phyloP scores from a whole-genome alignment of 352 stramenopile genomes.

The Phytopythium boreale region DNA sequence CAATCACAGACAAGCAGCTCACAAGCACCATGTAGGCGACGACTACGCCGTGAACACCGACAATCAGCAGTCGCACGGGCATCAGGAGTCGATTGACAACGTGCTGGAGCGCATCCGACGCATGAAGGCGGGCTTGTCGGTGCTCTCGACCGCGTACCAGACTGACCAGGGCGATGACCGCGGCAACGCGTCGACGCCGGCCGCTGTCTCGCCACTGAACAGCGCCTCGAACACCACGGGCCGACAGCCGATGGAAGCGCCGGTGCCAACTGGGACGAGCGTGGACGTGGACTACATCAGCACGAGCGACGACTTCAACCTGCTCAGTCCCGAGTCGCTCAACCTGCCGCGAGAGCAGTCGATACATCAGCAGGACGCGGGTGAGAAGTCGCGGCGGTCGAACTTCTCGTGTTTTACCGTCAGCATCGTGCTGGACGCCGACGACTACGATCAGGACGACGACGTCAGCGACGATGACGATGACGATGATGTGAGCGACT shows the following conservation, averaged over 20 bases:
- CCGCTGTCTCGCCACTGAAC: background rate
- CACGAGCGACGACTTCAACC: conserved; percentile 47
- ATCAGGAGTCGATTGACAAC: conserved; percentile 25
- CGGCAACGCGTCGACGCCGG: background rate
- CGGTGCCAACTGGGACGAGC: background rate
- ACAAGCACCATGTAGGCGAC: background rate
- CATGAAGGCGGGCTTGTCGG: conserved; percentile 50
- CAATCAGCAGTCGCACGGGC: conserved; percentile 16
- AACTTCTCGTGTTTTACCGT: conserved; percentile 37
- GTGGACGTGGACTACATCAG: conserved; percentile 58
- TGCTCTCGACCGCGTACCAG: conserved; percentile 16
- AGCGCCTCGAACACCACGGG: background rate
- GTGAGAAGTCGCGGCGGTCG: conserved; percentile 39
- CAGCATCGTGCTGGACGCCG: conserved; percentile 27
- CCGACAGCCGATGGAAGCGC: background rate
- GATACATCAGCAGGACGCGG: conserved; percentile 34
- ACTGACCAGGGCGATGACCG: background rate
- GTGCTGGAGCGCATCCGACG: conserved; percentile 47
- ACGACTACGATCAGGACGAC: conserved; percentile 16
- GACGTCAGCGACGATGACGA: background rate
- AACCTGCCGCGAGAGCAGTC: conserved; percentile 18
- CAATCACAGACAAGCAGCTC: conserved; percentile 4
- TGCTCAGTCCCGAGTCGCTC: conserved; percentile 48
- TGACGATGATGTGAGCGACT: conserved; percentile 17
- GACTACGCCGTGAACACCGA: background rate